These are phyloP conservation scores for Prunus yedoensis DNA, from an alignment of 331 rosid genomes.

Conservation along the genomic window DNA sequence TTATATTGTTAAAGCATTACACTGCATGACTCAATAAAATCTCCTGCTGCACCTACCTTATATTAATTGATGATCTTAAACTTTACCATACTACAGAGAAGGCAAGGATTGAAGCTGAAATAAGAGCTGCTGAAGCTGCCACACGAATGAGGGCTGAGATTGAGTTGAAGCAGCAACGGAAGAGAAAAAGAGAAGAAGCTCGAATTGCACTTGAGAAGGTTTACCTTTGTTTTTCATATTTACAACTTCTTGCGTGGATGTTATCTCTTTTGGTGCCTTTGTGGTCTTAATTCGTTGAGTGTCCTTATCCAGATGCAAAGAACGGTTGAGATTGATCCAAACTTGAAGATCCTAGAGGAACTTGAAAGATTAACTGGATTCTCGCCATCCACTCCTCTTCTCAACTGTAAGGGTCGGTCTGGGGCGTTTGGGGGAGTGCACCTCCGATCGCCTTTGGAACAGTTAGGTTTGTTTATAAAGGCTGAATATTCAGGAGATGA, in stretches of 20 bases:
- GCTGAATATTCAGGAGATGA: constrained; percentile 47
- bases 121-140: constrained; percentile 66
- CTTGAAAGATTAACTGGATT: constrained; percentile 60
- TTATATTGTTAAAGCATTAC: not conserved
- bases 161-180: constrained; percentile 47
- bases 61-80: not conserved
- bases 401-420: constrained; percentile 19
- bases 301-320: constrained; percentile 51
- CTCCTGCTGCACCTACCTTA: not conserved
- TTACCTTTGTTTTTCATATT: not conserved
- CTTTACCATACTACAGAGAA: constrained; percentile 40
- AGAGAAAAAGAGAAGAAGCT: constrained; percentile 80
- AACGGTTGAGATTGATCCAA: constrained; percentile 62
- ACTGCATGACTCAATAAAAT: too few relatives aligned
- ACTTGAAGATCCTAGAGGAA: constrained; percentile 51
- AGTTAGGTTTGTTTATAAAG: constrained; percentile 74
- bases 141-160: constrained; percentile 47
- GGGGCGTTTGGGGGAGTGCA: constrained; percentile 34
- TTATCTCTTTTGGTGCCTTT: not conserved
- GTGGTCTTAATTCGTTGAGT: not conserved
- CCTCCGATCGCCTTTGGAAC: constrained; percentile 58
- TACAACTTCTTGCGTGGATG: not conserved
- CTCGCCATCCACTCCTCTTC: constrained; percentile 21
- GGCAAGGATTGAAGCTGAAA: constrained; percentile 69
- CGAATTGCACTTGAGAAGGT: constrained; percentile 70